phyloP scores from a whole-genome alignment of 495 filamentous ascomycete genomes.

The Podospora anserina region DNA sequence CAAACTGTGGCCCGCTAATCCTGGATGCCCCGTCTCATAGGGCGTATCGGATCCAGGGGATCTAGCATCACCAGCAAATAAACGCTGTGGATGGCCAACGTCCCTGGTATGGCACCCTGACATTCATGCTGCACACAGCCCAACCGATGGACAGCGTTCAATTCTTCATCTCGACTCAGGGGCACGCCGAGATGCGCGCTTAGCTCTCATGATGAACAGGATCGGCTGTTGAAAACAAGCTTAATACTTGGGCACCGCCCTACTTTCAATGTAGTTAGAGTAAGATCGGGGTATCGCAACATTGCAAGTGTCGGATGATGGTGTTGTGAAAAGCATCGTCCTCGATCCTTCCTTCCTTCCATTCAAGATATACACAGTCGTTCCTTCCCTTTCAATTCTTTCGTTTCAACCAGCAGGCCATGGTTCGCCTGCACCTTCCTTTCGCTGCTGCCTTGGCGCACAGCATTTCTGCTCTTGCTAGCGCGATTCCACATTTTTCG shows the following conservation, averaged over 20 bases:
- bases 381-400: neutral
- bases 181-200: neutral
- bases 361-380: neutral
- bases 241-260: neutral
- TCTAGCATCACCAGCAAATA: constrained; percentile 1
- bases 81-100: neutral
- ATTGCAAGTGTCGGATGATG: neutral
- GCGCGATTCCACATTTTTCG: neutral
- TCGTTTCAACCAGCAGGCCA: neutral
- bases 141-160: neutral
- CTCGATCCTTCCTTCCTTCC: neutral
- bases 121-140: neutral
- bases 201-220: neutral
- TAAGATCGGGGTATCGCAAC: constrained; percentile 1
- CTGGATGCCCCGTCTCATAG: neutral
- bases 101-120: neutral
- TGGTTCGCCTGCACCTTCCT: neutral
- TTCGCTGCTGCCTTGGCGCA: neutral
- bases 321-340: neutral
- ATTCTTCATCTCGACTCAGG: neutral
- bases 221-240: neutral
- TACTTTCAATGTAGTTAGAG: neutral
- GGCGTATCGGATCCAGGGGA: neutral
- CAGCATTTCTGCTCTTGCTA: neutral
- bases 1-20: neutral